Evolutionary conservation across 2,329 filamentous ascomycete genomes (phyloP).

Genomic region (Chrysoporthe puriensis): DNA sequence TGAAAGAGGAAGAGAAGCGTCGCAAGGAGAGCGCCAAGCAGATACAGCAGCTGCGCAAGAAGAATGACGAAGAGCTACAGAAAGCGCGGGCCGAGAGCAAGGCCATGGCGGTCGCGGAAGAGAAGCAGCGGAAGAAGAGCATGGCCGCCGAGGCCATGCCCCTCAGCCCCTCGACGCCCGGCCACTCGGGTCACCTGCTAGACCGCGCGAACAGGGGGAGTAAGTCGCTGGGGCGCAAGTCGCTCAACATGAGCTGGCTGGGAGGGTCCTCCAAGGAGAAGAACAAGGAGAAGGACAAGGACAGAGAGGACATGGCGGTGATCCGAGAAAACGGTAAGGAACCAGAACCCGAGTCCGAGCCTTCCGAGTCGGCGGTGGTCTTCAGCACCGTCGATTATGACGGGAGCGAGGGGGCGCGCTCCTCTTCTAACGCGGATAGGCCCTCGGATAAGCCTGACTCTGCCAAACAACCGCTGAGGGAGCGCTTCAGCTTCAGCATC

Average conservation of each 20-base stretch:
- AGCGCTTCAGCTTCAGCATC: conserved; percentile 38
- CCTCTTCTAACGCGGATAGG: conserved; percentile 23
- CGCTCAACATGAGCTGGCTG: conserved; percentile 65
- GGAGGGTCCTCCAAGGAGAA: conserved; percentile 36
- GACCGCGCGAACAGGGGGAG: conserved; percentile 71
- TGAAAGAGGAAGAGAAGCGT: conserved; percentile 49
- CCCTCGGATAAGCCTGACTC: conserved; percentile 48
- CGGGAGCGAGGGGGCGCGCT: conserved; percentile 30
- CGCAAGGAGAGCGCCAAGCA: conserved; percentile 42
- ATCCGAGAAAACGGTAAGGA: conserved; percentile 37
- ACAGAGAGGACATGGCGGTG: conserved; percentile 32
- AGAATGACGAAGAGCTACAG: conserved; percentile 65
- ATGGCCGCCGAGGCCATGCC: conserved; percentile 42
- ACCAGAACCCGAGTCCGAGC: conserved; percentile 12
- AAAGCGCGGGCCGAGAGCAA: conserved; percentile 70
- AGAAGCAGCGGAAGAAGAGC: conserved; percentile 46
- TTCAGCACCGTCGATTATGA: conserved; percentile 33
- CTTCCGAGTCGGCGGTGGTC: conserved; percentile 19
- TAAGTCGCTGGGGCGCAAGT: conserved; percentile 79
- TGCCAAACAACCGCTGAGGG: conserved; percentile 39
- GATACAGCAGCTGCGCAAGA: conserved; percentile 46
- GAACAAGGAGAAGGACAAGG: conserved; percentile 37
- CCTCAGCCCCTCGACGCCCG: conserved; percentile 32
- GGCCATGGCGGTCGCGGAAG: conserved; percentile 60
- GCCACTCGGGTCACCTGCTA: conserved; percentile 47